Evolutionary conservation across 768 basidiomycete genomes (phyloP), one percentile per base, ranked within the genome.

Genomic region (Boletus tomentosulus): DNA sequence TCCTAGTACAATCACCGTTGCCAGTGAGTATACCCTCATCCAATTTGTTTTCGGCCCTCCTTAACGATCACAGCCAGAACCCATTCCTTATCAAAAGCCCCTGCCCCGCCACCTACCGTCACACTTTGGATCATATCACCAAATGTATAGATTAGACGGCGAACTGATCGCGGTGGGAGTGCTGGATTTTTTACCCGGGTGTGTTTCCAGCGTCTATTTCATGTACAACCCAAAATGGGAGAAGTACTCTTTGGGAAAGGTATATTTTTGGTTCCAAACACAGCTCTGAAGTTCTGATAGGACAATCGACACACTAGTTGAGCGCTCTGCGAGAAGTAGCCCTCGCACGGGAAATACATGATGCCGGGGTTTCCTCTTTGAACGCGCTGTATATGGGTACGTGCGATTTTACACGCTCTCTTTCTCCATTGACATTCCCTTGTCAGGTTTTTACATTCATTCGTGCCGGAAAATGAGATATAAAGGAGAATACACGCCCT

Each of bases 401-500:
- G 79, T 59, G 4, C 16, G 7, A 19, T 34, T 16, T 22, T 9
- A n/a, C 11, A 27, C 31, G 24, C 22, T 39, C 50, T 16, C 19
- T 24, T 25, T 27, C 30, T 46, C 33, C 25, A 8, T 38, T 27
- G 47, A 59, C 37, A 11, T 12, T 5, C 15, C 6, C 16, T 9
- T 10, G 25, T 61, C 46, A 97, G 95, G 95, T 7, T 98, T 84
- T 69, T 98, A 98, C 68, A 88, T 98, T 37, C 81, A 97, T 61
- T 84, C 89, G 2, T 98, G 95, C 65, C 81, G 74, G 48, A 99
- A 99, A 71, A 98, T 98, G 97, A 78, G 78, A 51, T 98, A 99
- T 72, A 99, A 99, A 64, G 94, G 86, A 28, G 93, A 97, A 51
- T 99, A 95, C 60, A 68, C 76, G 0, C 96, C 96, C 0, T 97